Evolutionary conservation across 495 filamentous ascomycete genomes (phyloP), one percentile per base, ranked within the genome.

Genomic region (Symbiotaphrina buchneri): DNA sequence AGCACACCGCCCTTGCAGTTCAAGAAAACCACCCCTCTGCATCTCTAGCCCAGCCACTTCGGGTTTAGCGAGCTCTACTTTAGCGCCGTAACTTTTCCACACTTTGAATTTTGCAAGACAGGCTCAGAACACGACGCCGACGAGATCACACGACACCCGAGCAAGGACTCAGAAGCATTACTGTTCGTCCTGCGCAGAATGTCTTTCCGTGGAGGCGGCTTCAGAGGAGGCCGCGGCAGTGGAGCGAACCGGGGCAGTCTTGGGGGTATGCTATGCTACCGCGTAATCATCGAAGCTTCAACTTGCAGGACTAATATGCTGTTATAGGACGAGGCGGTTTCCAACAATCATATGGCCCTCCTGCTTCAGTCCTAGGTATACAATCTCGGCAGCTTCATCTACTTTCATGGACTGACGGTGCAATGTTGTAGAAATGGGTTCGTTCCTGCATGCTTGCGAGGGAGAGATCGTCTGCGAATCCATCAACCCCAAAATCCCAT

Each of bases 391-490:
- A 16, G 11, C n/a, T 32, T 18, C 4, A 25, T 27, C 30, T 6
- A 36, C 14, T 27, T 7, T 27, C 11, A 26, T 27, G 0, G 16
- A 30, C 28, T 28, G 17, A 33, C 10, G 20, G 7, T 10, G 18
- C 7, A 28, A 10, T n/a, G n/a, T n/a, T 6, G 31, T 40, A 80
- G 79, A 93, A 59, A 79, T 97, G 74, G 87, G 87, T 46, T 62
- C 66, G 41, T 85, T 95, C 54, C 52, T 94, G 47, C 87, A 97
- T 55, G 68, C 79, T 22, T 83, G 76, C 54, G 87, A 97, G 53
- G 85, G 87, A 45, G 87, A 97, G 53, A 81, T 97, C 57, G 71
- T 97, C 38, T 91, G 83, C 72, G 68, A 78, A 55, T 84, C 76
- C 32, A 68, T 74, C 51, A 95, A 93, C 59, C 61, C 78, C 34